Evolutionary conservation across 768 basidiomycete species (phyloP), one percentile per base, ranked within the genome.

Genomic region (Leucocoprinus leucothites): DNA sequence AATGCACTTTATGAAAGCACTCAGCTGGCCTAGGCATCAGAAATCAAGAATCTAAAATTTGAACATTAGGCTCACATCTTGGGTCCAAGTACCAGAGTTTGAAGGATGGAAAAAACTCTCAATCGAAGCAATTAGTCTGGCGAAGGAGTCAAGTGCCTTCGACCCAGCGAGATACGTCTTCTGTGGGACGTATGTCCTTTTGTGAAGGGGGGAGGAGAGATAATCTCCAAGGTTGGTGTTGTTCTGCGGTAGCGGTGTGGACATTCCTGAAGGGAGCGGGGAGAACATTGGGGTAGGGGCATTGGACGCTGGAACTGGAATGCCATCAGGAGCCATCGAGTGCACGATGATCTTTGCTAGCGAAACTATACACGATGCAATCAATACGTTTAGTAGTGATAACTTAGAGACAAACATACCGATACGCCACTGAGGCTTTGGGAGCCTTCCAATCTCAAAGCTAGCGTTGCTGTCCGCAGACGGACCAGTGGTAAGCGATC

Each of bases 41-140:
- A 22, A 34, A 41, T 3, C 13, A 1, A n/a, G 16, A 48, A 28
- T 11, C 9, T n/a, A 16, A 18, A 25, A 41, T 13, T 28, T 11
- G 22, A 31, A 49, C 5, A 35, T 19, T 38, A 48, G 28, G 70
- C 80, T 56, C 70, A 87, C 86, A 73, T 89, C 86, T 49, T 78
- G 71, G 3, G 91, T 91, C 87, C 91, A 94, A 9, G 80, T 75
- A 8, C 92, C 92, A 1, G 89, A 89, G 64, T 92, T 94, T 9
- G 86, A 86, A 0, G 93, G 93, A 65, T 94, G 93, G 71, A 94
- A 96, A 72, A 93, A 94, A 53, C 85, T 86, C 68, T 96, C 94
- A 24, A 85, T 89, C 4, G 91, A 91, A 6, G 89, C 89, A 60
- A 96, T 84, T 58, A 96, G 72, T 67, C 86, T 86, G 9, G 84